phyloP scores from a whole-genome alignment of 345 rosid species.

The Psidium guajava region DNA sequence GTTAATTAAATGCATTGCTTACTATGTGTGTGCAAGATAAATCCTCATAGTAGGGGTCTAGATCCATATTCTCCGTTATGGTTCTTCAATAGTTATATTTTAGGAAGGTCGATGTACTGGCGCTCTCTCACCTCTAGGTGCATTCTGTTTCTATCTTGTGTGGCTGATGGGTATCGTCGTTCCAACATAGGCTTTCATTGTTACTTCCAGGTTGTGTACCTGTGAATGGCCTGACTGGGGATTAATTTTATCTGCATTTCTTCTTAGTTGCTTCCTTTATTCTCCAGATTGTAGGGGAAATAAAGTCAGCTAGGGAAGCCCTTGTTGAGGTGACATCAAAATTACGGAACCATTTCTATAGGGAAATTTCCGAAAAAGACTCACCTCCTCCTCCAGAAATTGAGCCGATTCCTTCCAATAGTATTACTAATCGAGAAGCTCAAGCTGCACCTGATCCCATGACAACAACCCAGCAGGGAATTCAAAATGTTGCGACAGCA shows the following conservation, averaged over 20 bases:
- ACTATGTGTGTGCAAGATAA: not conserved
- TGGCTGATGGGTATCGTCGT: not conserved
- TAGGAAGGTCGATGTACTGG: not conserved
- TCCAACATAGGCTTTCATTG: not conserved
- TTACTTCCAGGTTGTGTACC: not conserved
- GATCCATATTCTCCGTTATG: not conserved
- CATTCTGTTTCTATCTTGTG: not conserved
- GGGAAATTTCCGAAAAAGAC: conserved; percentile 57
- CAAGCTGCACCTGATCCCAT: conserved; percentile 23
- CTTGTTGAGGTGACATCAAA: conserved; percentile 83
- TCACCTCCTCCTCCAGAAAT: conserved; percentile 40
- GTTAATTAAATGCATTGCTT: not conserved
- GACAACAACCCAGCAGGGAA: conserved; percentile 16
- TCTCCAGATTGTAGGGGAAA: conserved; percentile 85
- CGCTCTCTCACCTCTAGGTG: not conserved
- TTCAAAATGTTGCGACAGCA: conserved; percentile 25
- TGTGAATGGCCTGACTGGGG: not conserved
- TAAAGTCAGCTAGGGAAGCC: conserved; percentile 82
- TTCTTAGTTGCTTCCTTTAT: not conserved
- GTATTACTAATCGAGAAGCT: conserved; percentile 34
- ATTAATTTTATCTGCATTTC: not conserved
- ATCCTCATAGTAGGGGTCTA: not conserved
- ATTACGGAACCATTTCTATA: conserved; percentile 57
- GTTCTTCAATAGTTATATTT: not conserved
- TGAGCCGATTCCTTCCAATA: conserved; percentile 43